Evolutionary conservation across 1,284 basidiomycete species (phyloP), one percentile per base, ranked within the genome.

Genomic region (Leccinum insigne): DNA sequence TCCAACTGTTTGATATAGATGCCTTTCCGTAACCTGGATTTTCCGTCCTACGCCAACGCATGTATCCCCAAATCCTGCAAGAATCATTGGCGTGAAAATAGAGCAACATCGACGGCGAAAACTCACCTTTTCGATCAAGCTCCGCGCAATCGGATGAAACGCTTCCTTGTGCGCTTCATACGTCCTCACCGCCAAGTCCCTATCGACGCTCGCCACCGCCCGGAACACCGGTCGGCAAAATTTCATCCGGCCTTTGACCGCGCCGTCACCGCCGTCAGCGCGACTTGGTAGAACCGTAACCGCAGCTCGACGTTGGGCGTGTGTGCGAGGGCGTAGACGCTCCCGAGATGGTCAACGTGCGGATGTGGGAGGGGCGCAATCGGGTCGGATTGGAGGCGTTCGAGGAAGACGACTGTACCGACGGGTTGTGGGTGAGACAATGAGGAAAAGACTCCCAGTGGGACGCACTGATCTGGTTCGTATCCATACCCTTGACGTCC

Each of bases 71-170:
- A 61, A 29, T 66, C 63, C 61, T 56, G 35, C 54, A 29, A 3
- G 23, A 29, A 29, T 23, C 23, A 18, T 56, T 6, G 23, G 1
- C 9, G 14, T 16, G 1, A 56, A 56, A 8, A 56, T 16, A 14
- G 1, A 52, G 18, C 18, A 52, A 52, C 10, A 54, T 23, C 23
- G 23, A 23, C 23, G 4, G 10, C 18, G 21, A 26, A n/a, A 58
- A 18, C 56, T 16, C 66, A 91, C 40, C 85, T 90, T 91, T 68
- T 90, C 89, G 69, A 94, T 90, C 71, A 92, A 71, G 72, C 82
- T 85, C 70, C 85, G 79, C 32, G 92, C 92, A 66, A 94, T 92
- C 0, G 92, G 90, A 77, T 94, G 92, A 81, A 93, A 95, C 26
- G 81, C 80, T 10, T 75, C 74, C 74, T 85, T 86, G 67, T 85